Percentiles rank a stretch among this genome's conserved stretches.
Evolutionary conservation across 2,329 filamentous ascomycete genomes (phyloP).

Genomic region (Trichoderma pleuroti): DNA sequence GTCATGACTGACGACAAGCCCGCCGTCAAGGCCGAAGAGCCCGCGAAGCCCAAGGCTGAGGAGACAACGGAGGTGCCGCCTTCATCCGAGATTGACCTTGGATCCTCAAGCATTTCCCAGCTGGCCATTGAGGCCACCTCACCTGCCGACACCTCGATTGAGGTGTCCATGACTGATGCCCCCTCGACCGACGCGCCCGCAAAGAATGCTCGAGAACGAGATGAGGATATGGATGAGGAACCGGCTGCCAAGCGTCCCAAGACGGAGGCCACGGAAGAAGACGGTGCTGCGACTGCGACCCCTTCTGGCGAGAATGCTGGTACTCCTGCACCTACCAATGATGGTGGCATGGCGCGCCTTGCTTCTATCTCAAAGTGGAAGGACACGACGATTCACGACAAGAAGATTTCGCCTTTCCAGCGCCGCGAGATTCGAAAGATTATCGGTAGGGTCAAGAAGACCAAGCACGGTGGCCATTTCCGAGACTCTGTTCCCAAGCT

Average conservation of each 20-base stretch:
- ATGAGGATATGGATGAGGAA: slow-evolving; percentile 64
- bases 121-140: slow-evolving; percentile 37
- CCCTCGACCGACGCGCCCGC: slow-evolving; percentile 36
- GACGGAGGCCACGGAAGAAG: slow-evolving; percentile 56
- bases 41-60: slow-evolving; percentile 21
- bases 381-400: slow-evolving; percentile 42
- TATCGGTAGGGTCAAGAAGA: slow-evolving; percentile 77
- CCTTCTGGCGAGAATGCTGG: slow-evolving; percentile 23
- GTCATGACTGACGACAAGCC: slow-evolving; percentile 30
- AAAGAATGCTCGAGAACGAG: slow-evolving; percentile 71
- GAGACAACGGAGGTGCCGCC: slow-evolving; percentile 25
- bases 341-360: slow-evolving; percentile 22
- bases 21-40: slow-evolving; percentile 23
- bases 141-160: slow-evolving; percentile 32
- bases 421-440: slow-evolving; percentile 61
- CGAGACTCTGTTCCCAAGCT: slow-evolving; percentile 71
- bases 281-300: slow-evolving; percentile 23
- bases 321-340: slow-evolving; percentile 21
- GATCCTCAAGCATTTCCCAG: slow-evolving; percentile 38
- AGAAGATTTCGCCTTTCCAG: slow-evolving; percentile 56
- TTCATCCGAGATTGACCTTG: slow-evolving; percentile 35
- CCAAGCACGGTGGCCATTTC: slow-evolving; percentile 74
- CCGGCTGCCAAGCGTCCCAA: slow-evolving; percentile 78
- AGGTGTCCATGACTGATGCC: slow-evolving; percentile 54
- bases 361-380: slow-evolving; percentile 38